A percentile compares a stretch with the other conserved stretches of the same genome.
phyloP scores from a whole-genome alignment of 2,329 filamentous ascomycete genomes.

The Blastomyces emzantsi region DNA sequence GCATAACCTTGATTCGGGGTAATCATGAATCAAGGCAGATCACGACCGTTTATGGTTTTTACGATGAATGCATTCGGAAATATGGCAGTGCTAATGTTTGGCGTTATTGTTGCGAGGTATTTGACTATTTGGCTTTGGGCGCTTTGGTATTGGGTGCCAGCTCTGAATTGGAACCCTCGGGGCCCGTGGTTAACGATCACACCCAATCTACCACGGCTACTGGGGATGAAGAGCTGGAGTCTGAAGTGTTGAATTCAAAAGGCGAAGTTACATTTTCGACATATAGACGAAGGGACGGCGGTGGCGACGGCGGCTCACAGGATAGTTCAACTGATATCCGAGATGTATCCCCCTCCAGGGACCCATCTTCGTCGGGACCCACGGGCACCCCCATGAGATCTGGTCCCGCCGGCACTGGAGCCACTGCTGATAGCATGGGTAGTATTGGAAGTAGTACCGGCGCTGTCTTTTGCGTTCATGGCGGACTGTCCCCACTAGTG shows the following conservation, averaged over 20 bases:
- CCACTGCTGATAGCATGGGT: conserved; percentile 58
- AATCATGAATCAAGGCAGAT: conserved; percentile 98
- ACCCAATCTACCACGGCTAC: conserved; percentile 42
- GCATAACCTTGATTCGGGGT: conserved; percentile 90
- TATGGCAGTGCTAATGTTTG: conserved; percentile 98
- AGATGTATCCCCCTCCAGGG: conserved; percentile 33
- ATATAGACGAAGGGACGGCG: conserved; percentile 28
- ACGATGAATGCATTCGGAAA: conserved; percentile 95
- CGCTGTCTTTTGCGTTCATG: conserved; percentile 90
- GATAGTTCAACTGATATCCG: conserved; percentile 29
- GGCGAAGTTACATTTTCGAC: conserved; percentile 62
- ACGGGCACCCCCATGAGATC: conserved; percentile 43
- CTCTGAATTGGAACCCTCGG: conserved; percentile 53
- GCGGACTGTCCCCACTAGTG: conserved; percentile 81
- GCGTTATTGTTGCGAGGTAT: conserved; percentile 99
- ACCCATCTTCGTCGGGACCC: conserved; percentile 35
- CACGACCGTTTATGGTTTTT: conserved; percentile 98
- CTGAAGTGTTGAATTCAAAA: conserved; percentile 81
- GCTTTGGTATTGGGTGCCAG: conserved; percentile 97
- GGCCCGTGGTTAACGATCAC: conserved; percentile 37
- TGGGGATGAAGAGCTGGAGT: conserved; percentile 68
- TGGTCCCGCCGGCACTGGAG: conserved; percentile 70
- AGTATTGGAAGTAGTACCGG: conserved; percentile 47
- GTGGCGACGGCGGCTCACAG: conserved; percentile 26
- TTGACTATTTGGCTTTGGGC: conserved; percentile 92